A percentile compares a stretch with the other conserved stretches of the same genome.
Conservation (phyloP, 768 basidiomycete genomes). For the Crepidotus variabilis region DNA sequence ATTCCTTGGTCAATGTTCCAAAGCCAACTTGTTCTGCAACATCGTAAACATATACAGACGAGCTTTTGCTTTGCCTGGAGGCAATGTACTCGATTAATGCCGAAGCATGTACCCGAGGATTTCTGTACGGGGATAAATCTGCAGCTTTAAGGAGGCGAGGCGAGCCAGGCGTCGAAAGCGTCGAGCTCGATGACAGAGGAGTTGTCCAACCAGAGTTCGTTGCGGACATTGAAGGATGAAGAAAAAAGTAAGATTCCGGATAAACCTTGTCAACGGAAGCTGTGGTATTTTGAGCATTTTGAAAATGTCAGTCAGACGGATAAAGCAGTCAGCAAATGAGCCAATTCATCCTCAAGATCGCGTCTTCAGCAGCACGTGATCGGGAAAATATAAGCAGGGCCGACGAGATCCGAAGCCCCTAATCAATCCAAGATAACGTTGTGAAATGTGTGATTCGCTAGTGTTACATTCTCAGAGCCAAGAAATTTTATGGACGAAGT, state of each 20-base stretch:
- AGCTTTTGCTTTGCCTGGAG: conserved; percentile 51
- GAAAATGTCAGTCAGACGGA: neutral
- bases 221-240: conserved; percentile 12
- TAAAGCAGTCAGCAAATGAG: conserved; percentile 15
- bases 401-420: neutral
- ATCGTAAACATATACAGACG: conserved; percentile 77
- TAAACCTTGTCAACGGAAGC: conserved; percentile 13
- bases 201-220: conserved; percentile 34
- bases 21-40: conserved; percentile 83
- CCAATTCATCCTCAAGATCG: conserved; percentile 40
- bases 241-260: conserved; percentile 3
- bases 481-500: conserved; percentile 23
- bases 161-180: conserved; percentile 36
- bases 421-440: neutral
- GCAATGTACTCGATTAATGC: conserved; percentile 66
- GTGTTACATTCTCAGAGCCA: too few species aligned
- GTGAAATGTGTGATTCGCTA: conserved; percentile 13
- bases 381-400: neutral
- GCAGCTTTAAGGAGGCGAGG: conserved; percentile 23
- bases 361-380: conserved; percentile 31
- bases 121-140: conserved; percentile 30
- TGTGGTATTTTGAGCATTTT: conserved; percentile 10
- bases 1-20: conserved; percentile 66
- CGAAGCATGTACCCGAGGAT: conserved; percentile 51
- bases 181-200: conserved; percentile 34